Evolutionary conservation across 495 filamentous ascomycete species (phyloP).

Genomic region (Niebla homalea): DNA sequence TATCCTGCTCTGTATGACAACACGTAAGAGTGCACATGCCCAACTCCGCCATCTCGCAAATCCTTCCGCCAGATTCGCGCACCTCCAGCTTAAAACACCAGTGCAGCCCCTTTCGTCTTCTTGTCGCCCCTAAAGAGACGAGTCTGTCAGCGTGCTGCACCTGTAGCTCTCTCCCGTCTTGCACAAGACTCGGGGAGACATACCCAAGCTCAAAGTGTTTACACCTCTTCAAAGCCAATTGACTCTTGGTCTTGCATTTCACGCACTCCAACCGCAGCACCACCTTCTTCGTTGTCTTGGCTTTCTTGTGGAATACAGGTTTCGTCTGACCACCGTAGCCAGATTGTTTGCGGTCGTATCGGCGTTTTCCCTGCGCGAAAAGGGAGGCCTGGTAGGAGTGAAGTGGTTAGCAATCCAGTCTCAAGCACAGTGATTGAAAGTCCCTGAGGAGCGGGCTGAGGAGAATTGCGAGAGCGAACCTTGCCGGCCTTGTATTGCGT

Average conservation of each 20-base stretch:
- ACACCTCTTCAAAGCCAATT: constrained; percentile 7
- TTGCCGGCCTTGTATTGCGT: constrained; percentile 97
- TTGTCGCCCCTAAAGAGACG: constrained; percentile 78
- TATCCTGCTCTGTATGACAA: too few relatives aligned
- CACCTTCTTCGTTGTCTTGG: constrained; percentile 99
- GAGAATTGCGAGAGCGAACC: constrained; percentile 29
- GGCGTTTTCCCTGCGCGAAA: constrained; percentile 97
- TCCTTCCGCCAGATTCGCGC: too few relatives aligned
- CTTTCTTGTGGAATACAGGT: constrained; percentile 99
- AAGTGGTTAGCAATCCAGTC: neutral
- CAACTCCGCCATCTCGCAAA: too few relatives aligned
- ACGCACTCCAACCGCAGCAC: constrained; percentile 96
- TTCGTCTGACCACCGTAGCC: constrained; percentile 99
- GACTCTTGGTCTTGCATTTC: constrained; percentile 94
- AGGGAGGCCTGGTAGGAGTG: constrained; percentile 56
- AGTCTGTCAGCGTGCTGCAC: neutral
- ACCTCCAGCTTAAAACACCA: constrained; percentile 66
- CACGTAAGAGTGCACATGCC: too few relatives aligned
- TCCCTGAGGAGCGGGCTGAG: neutral
- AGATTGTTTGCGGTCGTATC: constrained; percentile 99
- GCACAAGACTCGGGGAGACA: neutral
- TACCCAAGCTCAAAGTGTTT: constrained; percentile 15
- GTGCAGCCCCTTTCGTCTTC: constrained; percentile 99
- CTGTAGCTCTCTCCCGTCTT: neutral
- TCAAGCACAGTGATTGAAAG: neutral